Base-by-base conservation (phyloP, 441 rosid genomes). In the Omphalea diandra region DNA sequence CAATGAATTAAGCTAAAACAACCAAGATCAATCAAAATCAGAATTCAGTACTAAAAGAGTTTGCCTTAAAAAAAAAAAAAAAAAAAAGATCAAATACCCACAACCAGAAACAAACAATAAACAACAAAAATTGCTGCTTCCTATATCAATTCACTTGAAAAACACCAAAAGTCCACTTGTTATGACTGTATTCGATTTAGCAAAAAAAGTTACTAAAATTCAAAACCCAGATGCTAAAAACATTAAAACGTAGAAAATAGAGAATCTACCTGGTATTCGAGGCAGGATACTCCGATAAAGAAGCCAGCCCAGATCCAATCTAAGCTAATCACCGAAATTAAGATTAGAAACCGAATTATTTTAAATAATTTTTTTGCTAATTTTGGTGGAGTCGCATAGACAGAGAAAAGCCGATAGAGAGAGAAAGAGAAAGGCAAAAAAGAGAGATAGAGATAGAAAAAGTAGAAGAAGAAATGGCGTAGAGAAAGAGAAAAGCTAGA, bases 301-400 rank as follows among this genome's bases (percentile, higher is more conserved):
- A 80, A 75, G 61, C 60, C n/a, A 63, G 72, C 75, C 79, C 87
- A 87, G 96, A 90, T 85, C 90, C 88, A 85, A 85, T 82, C 80
- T 62, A n/a, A n/a, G n/a, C n/a, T n/a, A 69, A 68, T 46, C 24
- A 52, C 15, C 1, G 70, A 72, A 73, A 72, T 66, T 50, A 7
- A 36, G 33, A 62, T n/a, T n/a, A n/a, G 26, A 72, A n/a, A 46
- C 24, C 49, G 58, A 18, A 17, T 60, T 40, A 44, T 54, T 27
- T 65, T 50, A n/a, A n/a, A n/a, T n/a, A n/a, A n/a, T 70, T 60
- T 52, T 46, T 58, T 63, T 79, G n/a, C n/a, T n/a, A n/a, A n/a
- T n/a, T n/a, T n/a, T n/a, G n/a, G n/a, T n/a, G n/a, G n/a, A n/a
- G n/a, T n/a, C n/a, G n/a, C n/a, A n/a, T n/a, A n/a, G 35, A 53